Conservation (phyloP, 345 rosid genomes). For the Turritis glabra region DNA sequence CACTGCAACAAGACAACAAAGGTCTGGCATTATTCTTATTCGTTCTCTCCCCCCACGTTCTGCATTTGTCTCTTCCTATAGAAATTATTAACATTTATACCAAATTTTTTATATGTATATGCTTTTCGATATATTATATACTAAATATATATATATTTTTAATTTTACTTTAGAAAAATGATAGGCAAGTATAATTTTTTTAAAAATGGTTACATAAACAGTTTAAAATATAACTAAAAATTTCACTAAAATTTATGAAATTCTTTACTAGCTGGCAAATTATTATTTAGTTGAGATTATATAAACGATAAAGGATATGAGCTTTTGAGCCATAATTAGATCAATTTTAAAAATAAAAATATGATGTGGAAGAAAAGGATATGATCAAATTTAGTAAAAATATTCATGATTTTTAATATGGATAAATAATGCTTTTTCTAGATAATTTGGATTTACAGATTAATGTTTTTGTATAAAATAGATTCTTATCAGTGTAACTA, state of each 20-base stretch:
- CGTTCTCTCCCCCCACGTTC: conserved; percentile 27
- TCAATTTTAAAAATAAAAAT: background rate
- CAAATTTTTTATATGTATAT: background rate
- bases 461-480: background rate
- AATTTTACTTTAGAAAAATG: background rate
- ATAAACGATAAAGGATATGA: background rate
- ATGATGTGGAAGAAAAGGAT: background rate
- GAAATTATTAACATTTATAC: background rate
- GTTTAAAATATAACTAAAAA: background rate
- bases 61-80: conserved; percentile 23
- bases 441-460: background rate
- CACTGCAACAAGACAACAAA: conserved; percentile 34
- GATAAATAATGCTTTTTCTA: background rate
- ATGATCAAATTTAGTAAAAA: background rate
- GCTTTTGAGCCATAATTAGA: too few relatives aligned
- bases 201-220: background rate
- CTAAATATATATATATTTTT: background rate
- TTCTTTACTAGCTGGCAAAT: background rate
- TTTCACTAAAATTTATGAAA: background rate
- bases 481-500: background rate
- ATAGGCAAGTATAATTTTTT: background rate
- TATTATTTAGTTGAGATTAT: background rate
- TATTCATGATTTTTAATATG: background rate
- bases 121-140: background rate
- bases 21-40: conserved; percentile 27